A percentile compares a stretch with the other conserved stretches of the same genome.
These are phyloP conservation scores for Nemania sp. DNA, from an alignment of 2,329 filamentous ascomycete genomes.

Conservation along the genomic window DNA sequence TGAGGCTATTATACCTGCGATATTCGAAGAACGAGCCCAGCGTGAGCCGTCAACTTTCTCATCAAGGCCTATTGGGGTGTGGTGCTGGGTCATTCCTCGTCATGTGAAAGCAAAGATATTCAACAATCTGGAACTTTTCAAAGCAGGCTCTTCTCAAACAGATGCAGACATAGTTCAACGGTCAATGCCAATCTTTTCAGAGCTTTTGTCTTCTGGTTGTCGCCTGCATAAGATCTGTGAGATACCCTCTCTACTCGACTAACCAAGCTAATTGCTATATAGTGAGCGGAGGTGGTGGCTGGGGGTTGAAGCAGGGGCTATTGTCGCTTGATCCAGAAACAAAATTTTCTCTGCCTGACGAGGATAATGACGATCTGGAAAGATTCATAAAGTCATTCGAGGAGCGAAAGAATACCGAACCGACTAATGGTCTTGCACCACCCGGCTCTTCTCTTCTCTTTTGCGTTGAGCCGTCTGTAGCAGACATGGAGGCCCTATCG, in stretches of 20 bases:
- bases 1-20: constrained; percentile 63
- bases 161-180: constrained; percentile 35
- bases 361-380: constrained; percentile 57
- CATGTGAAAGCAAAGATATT: constrained; percentile 31
- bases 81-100: constrained; percentile 69
- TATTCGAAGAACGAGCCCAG: constrained; percentile 51
- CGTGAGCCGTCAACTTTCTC: constrained; percentile 31
- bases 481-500: constrained; percentile 17
- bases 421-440: constrained; percentile 59
- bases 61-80: constrained; percentile 61
- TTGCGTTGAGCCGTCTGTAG: constrained; percentile 50
- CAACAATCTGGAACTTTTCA: constrained; percentile 29
- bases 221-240: constrained; percentile 52
- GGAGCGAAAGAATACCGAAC: constrained; percentile 38
- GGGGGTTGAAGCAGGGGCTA: constrained; percentile 79
- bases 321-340: constrained; percentile 76
- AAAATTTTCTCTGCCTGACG: constrained; percentile 51
- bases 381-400: constrained; percentile 56
- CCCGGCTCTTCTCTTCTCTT: constrained; percentile 70
- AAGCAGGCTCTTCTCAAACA: constrained; percentile 26
- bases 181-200: constrained; percentile 38
- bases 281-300: constrained; percentile 82
- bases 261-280: constrained; percentile 34
- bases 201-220: constrained; percentile 47
- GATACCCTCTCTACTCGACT: constrained; percentile 31